A percentile compares a stretch with the other conserved stretches of the same genome.
Evolutionary conservation across 768 basidiomycete species (phyloP).

Genomic region (Naganishia vaughanmartiniae): DNA sequence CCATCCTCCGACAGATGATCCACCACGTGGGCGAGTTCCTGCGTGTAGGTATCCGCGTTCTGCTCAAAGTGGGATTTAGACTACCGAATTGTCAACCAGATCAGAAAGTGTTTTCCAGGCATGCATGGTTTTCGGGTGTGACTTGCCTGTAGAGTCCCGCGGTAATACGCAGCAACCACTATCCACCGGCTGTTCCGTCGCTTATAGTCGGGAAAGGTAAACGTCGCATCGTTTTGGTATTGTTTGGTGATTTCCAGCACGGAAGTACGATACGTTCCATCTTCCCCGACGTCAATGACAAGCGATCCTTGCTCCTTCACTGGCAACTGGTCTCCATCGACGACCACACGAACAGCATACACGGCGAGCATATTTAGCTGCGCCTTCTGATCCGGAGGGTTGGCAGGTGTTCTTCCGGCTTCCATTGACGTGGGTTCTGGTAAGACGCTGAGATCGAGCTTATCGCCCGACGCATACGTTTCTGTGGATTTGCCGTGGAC

Average conservation of each 20-base stretch:
- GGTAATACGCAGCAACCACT: neutral
- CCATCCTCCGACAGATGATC: slow-evolving; percentile 23
- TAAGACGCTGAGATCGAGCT: neutral
- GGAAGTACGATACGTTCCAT: neutral
- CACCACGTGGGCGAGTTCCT: slow-evolving; percentile 2
- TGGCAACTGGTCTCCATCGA: neutral
- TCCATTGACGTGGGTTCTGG: neutral
- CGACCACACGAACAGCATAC: neutral
- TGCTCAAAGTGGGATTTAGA: slow-evolving; percentile 11
- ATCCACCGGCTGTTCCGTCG: neutral
- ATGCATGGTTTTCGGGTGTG: too few species aligned
- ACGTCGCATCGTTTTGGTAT: neutral
- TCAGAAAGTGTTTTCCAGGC: neutral
- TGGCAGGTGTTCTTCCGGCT: neutral
- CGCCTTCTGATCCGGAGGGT: neutral
- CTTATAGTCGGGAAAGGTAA: neutral
- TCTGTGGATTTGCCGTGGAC: neutral
- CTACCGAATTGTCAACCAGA: neutral
- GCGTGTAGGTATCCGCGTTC: neutral
- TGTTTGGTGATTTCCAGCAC: neutral
- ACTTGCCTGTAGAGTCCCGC: slow-evolving; percentile 2
- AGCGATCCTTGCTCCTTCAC: neutral
- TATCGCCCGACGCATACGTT: neutral
- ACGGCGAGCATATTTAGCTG: neutral
- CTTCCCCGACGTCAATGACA: neutral